A percentile compares a stretch with the other conserved stretches of the same genome.
phyloP scores from a whole-genome alignment of 768 basidiomycete species.

The Leucocoprinus sp. region DNA sequence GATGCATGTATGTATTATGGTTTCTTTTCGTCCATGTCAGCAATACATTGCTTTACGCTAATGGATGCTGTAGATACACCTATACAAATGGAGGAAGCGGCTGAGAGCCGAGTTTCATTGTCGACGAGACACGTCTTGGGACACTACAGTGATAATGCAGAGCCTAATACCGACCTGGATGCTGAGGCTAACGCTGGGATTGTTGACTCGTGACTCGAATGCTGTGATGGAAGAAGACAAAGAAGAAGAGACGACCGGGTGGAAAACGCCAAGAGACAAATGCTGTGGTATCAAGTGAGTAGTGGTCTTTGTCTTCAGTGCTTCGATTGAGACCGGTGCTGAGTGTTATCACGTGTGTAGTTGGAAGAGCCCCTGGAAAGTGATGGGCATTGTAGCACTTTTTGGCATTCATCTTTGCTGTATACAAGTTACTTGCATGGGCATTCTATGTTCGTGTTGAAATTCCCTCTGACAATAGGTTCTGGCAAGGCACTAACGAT shows the following conservation, averaged over 20 bases:
- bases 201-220: constrained; percentile 26
- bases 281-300: constrained; percentile 45
- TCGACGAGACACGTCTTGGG: constrained; percentile 5
- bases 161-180: not conserved
- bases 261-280: constrained; percentile 21
- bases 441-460: constrained; percentile 33
- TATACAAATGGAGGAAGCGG: constrained; percentile 34
- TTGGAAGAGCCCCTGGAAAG: constrained; percentile 47
- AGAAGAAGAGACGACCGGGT: constrained; percentile 20
- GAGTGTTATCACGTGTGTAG: constrained; percentile 19
- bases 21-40: too few species aligned
- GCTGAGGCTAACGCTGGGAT: constrained; percentile 12
- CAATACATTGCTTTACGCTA: too few species aligned
- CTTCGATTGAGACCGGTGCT: not conserved
- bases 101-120: constrained; percentile 24
- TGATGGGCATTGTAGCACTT: constrained; percentile 39
- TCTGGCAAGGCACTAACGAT: not conserved
- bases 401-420: constrained; percentile 33
- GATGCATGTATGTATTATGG: constrained; percentile 35
- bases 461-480: not conserved
- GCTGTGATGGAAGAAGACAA: constrained; percentile 25
- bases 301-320: not conserved
- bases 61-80: constrained; percentile 27
- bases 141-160: constrained; percentile 1
- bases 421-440: constrained; percentile 38